Base-by-base conservation (phyloP, 345 rosid species). In the Chamaenerion angustifolium region DNA sequence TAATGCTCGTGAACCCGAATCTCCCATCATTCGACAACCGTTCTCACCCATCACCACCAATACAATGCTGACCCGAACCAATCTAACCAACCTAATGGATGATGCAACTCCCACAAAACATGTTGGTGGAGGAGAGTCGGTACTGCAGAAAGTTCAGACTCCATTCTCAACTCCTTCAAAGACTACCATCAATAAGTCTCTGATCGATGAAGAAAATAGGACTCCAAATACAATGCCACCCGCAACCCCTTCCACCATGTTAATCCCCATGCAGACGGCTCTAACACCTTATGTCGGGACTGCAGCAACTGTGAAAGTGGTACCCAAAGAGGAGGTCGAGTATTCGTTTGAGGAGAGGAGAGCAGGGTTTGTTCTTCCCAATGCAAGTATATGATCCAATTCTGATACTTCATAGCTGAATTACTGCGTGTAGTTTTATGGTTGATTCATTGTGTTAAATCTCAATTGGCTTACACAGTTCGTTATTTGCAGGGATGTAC, bases 331-430 rank as follows among this genome's bases (percentile, higher is more conserved):
- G 64, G 90, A 74, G 45, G 65, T 74, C 11, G 98, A 87, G 47
- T 83, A 82, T 56, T 87, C 96, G 1, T 92, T 87, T 10, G 94
- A 92, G 70, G 98, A 92, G 74, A 68, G 73, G 68, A 75, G 95
- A 66, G 85, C 85, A 14, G 96, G 94, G 31, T 82, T 76, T 54
- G 57, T 79, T 66, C 66, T 77, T 31, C 37, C 37, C 37, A 1
- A 7, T 31, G 37, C 10, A 31, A 31, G 37, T 31, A 8, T 31
- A 31, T 31, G 37, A 31, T 31, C 37, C 37, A 31, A 31, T 3
- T 7, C 37, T 31, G 37, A 31, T 31, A 31, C 37, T 31, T 31
- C 37, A 0, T 4, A 31, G 37, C 7, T 31, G 37, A 31, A 1
- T 31, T 31, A 31, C 37, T 31, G 37, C 37, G 37, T 31, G 37